Base-by-base conservation (phyloP, 139 green algal genomes). In the Dunaliella primolecta region DNA sequence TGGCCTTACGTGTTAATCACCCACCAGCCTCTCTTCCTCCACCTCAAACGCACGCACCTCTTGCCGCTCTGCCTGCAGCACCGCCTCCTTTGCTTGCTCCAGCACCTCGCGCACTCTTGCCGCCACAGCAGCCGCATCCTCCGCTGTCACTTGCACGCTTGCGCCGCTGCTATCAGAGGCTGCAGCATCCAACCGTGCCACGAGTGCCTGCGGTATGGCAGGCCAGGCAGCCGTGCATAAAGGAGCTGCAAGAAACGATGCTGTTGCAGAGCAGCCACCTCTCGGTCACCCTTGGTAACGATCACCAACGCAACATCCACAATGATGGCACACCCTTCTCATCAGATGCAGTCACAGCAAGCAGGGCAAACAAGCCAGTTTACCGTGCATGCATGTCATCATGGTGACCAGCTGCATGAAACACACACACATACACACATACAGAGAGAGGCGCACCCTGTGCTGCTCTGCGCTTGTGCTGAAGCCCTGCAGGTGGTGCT, bases 91-190 rank as follows among this genome's bases (percentile, higher is more conserved):
- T 2, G 37, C 82, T 33, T 57, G 24, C 2, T 75, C 1, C 56
- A 90, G 55, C 36, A 90, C 64, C 79, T 86, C 84, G 31, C 46
- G 81, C 30, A 90, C 81, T 30, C 87, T 74, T 20, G 55, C 25
- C 31, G 84, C 37, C 75, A 90, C 81, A 15, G 84, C 81, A 31
- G 64, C 76, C 24, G 64, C 33, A 75, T 90, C 87, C 80, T 82
- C 86, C 36, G 75, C 83, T 0, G 55, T 34, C 56, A 89, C 80
- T 32, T 84, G 37, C 38, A n/a, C 56, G 38, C 36, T 7, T 3
- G 15, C 80, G 23, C 77, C 77, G 72, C n/a, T 34, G 32, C 76
- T 55, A 7, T 38, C 33, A 46, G 36, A 29, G 32, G 76, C 32
- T 29, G 34, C 76, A 15, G 36, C 36, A 33, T 27, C 77, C 77